Evolutionary conservation across 139 green algal genomes (phyloP).

Genomic region (Auxenochlorella protothecoides): DNA sequence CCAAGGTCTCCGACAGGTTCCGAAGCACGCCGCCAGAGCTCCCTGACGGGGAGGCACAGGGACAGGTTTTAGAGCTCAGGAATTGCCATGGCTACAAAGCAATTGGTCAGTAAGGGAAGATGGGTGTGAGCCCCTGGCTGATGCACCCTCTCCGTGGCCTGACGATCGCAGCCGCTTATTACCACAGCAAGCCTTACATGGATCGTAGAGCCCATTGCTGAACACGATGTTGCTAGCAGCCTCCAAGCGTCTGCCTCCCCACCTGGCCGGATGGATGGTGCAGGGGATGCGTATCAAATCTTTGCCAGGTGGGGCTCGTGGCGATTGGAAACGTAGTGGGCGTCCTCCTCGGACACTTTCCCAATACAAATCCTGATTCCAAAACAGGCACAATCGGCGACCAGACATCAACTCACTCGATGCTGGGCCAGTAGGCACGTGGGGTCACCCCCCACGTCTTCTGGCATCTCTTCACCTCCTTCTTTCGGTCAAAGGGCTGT

Average conservation of each 20-base stretch:
- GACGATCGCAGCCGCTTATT: no score
- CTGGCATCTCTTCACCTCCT: conserved; percentile 30
- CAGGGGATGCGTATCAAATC: no score
- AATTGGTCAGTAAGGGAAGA: no score
- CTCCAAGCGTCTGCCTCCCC: conserved; percentile 24
- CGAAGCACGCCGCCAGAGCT: conserved; percentile 24
- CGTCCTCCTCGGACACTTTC: no score
- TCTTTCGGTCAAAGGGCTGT: conserved; percentile 23
- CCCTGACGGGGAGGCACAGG: conserved; percentile 2
- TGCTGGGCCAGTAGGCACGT: conserved; percentile 18
- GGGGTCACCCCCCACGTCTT: conserved; percentile 56
- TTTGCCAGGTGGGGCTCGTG: no score
- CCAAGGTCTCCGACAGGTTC: conserved; percentile 30
- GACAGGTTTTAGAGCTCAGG: no score
- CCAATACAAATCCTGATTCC: no score
- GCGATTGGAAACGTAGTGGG: no score
- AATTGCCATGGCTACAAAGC: no score
- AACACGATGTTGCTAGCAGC: conserved; percentile 41
- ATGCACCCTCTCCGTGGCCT: no score
- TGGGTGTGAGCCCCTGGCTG: no score
- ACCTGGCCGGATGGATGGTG: conserved; percentile 5
- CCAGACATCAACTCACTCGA: conserved; percentile 12
- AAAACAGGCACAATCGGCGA: not conserved
- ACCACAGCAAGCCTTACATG: conserved; percentile 5
- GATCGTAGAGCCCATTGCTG: conserved; percentile 30